Evolutionary conservation across 345 rosid species (phyloP), one percentile per base, ranked within the genome.

Genomic region (Gossypioides kirkii): DNA sequence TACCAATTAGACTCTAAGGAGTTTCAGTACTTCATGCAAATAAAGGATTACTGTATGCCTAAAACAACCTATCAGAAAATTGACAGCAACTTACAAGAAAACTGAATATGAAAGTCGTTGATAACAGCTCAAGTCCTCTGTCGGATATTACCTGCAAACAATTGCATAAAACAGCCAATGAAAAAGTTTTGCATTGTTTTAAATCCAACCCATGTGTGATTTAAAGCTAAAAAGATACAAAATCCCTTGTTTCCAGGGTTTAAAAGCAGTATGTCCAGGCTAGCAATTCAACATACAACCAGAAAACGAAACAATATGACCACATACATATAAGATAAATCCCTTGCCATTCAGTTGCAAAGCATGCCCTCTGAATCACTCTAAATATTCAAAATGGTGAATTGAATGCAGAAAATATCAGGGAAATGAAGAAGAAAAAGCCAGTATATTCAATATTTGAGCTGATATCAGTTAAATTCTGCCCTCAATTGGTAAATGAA

Each of bases 41-140:
- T 59, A 76, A 56, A 18, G 32, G 32, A 61, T 25, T 42, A 65
- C 47, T n/a, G 54, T 8, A 61, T 28, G 36, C 52, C 52, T 52
- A 62, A 75, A 38, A n/a, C 16, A 58, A 26, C 58, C 23, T 26
- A 45, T 72, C 54, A 60, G 59, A 45, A 72, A 36, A 77, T 59
- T 17, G 66, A 50, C 1, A 76, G 59, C 64, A 72, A 86, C 95
- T 89, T 82, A 83, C 99, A 76, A 92, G 78, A 79, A 84, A 55
- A 83, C 98, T 84, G 80, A 92, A 84, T 17, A 89, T 73, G 71
- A 87, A 85, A 58, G 97, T 86, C 61, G 96, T 77, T 0, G 99
- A 89, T 58, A 95, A 89, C 60, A 95, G 83, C 90, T 89, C 89
- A 64, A 90, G 81, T 65, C 98, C 98, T 83, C 89, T 86, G 73